Base-by-base conservation (phyloP, 495 filamentous ascomycete genomes). In the Lepidopterella palustris region DNA sequence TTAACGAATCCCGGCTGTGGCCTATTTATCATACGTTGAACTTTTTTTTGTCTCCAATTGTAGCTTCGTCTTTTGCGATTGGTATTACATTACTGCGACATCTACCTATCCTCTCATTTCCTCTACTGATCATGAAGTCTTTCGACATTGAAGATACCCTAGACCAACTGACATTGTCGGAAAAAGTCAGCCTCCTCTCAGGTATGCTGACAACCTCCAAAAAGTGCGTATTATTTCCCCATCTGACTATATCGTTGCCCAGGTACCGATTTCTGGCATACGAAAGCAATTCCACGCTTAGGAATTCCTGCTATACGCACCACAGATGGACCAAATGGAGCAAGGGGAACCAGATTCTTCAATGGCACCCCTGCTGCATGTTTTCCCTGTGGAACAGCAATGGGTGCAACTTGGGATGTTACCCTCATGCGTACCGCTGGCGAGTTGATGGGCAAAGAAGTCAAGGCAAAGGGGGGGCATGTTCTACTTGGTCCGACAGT, bases 401-500 rank as follows among this genome's bases (percentile, higher is more conserved):
- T 90, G 8, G 87, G 84, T 26, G 79, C 87, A 11, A 89, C 88
- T 24, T 92, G 82, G 78, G 82, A 91, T 66, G 71, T 73, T 1
- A 76, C 81, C 13, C 74, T 92, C 10, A 76, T 89, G 29, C 71
- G 77, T 58, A 63, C 81, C 53, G 76, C 85, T 5, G 87, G 87
- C 31, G 72, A 72, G 26, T 69, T 82, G 10, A 81, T 92, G 76
- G 87, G 80, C 9, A 79, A 84, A 10, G 87, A 90, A 69, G 78
- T 85, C 13, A 83, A 82, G 47, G 79, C 84, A 6, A 89, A 89
- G 68, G 84, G 86, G 13, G 81, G 83, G 4, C 84, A 88, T 53
- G 78, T 86, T 13, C 78, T 92, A 21, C 76, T 91, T 15, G 88
- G 86, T 0, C 88, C 88, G 15, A 90, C 87, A 3, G 84, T 90